Percentiles rank a stretch among this genome's conserved stretches.
phyloP scores from a whole-genome alignment of 2,329 filamentous ascomycete species.

The Aspergillus sp. region DNA sequence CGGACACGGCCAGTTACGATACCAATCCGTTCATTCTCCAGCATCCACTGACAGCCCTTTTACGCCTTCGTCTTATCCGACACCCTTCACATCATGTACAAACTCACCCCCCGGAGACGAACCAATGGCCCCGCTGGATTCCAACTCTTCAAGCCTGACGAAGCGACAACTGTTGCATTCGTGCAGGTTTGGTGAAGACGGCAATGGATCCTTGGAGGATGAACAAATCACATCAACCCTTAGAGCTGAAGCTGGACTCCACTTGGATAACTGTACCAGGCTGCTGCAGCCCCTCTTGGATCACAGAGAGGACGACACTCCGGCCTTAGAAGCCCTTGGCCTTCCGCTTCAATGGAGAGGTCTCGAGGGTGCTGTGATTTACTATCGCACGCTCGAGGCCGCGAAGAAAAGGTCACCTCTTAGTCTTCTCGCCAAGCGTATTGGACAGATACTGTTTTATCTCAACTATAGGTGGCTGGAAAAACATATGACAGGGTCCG shows the following conservation, averaged over 20 bases:
- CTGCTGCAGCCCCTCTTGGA: not conserved
- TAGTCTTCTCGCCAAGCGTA: not conserved
- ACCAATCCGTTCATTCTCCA: not conserved
- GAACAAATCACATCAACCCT: not conserved
- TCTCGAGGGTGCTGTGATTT: not conserved
- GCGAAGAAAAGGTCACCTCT: not conserved
- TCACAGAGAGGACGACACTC: not conserved
- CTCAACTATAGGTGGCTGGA: not conserved
- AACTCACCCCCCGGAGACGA: not conserved
- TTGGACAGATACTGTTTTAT: not conserved
- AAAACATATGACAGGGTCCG: not conserved
- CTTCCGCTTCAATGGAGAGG: not conserved
- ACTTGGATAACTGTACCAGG: not conserved
- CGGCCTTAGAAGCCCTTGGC: not conserved
- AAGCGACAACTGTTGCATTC: not conserved
- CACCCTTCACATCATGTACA: not conserved
- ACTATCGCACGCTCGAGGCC: not conserved
- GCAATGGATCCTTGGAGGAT: not conserved
- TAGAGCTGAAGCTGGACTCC: not conserved
- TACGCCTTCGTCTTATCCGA: not conserved
- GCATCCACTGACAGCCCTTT: not conserved
- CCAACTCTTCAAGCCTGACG: not conserved
- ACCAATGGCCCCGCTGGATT: not conserved
- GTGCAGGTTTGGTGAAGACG: not conserved
- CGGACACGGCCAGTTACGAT: not conserved